Percentiles rank a stretch among this genome's conserved stretches.
phyloP scores from a whole-genome alignment of 2,329 filamentous ascomycete genomes.

The Aspergillus flavus region DNA sequence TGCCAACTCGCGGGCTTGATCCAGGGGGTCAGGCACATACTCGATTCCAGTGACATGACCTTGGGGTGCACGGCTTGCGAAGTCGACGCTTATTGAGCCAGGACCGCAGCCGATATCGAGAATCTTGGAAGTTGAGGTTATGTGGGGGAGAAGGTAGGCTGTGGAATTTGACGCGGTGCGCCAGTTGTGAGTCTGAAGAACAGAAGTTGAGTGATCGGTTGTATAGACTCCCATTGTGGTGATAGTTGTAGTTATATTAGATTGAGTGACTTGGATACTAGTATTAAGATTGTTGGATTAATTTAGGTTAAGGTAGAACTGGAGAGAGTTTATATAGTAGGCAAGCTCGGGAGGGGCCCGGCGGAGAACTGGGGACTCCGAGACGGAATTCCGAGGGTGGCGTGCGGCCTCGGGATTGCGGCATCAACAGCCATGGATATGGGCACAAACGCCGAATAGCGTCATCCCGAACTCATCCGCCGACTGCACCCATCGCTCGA shows the following conservation, averaged over 20 bases:
- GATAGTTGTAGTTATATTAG: neutral
- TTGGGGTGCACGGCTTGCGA: constrained; percentile 40
- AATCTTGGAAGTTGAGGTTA: constrained; percentile 39
- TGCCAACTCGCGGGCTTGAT: constrained; percentile 36
- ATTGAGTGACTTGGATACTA: neutral
- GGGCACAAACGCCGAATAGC: constrained; percentile 48
- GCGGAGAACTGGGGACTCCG: neutral
- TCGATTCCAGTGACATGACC: constrained; percentile 45
- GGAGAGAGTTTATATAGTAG: neutral
- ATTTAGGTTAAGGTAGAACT: neutral
- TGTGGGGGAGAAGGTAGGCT: constrained; percentile 43
- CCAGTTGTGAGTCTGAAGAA: constrained; percentile 40
- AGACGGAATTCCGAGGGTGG: neutral
- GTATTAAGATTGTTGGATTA: neutral
- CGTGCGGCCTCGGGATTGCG: constrained; percentile 7
- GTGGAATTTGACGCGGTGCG: constrained; percentile 41
- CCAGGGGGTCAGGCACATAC: constrained; percentile 33
- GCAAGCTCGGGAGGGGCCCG: neutral
- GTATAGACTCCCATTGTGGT: constrained; percentile 34
- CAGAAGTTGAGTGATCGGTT: constrained; percentile 41
- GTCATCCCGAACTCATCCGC: constrained; percentile 59
- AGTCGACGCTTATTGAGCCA: constrained; percentile 46
- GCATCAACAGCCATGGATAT: constrained; percentile 32
- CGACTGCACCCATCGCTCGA: constrained; percentile 54
- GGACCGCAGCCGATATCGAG: constrained; percentile 52